Evolutionary conservation across 164 flowering plant species (phyloP).

Genomic region (Tetracentron sinense): DNA sequence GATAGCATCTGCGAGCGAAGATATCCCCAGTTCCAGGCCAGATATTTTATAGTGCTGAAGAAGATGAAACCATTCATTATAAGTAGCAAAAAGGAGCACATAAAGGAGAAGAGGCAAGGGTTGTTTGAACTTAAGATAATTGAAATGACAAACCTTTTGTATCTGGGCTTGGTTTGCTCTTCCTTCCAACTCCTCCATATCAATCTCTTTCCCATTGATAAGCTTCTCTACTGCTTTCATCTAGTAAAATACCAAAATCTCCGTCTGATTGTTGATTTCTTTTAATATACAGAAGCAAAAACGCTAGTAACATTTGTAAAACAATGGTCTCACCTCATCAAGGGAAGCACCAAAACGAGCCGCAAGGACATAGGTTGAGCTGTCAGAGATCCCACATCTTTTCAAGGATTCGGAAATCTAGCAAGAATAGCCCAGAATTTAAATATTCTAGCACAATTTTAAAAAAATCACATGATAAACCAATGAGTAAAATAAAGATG

Average conservation of each 20-base stretch:
- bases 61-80: slow-evolving; percentile 6
- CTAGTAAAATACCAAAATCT: slow-evolving; percentile 29
- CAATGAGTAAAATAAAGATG: slow-evolving; percentile 1
- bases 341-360: slow-evolving; percentile 75
- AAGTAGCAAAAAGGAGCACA: background rate
- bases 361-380: slow-evolving; percentile 57
- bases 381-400: slow-evolving; percentile 87
- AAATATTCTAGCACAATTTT: background rate
- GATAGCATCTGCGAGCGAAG: slow-evolving; percentile 79
- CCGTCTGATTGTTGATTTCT: background rate
- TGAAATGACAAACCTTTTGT: slow-evolving; percentile 52
- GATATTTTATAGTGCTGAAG: slow-evolving; percentile 86
- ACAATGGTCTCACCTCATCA: slow-evolving; percentile 58
- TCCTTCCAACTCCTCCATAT: slow-evolving; percentile 59
- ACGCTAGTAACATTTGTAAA: background rate
- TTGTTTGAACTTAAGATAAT: background rate
- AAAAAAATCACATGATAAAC: slow-evolving; percentile 3
- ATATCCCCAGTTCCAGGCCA: slow-evolving; percentile 56
- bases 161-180: slow-evolving; percentile 75
- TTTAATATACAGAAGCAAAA: background rate
- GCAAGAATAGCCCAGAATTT: slow-evolving; percentile 4
- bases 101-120: background rate
- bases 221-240: slow-evolving; percentile 56
- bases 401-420: slow-evolving; percentile 89
- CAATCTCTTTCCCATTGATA: slow-evolving; percentile 68